phyloP scores from a whole-genome alignment of 768 basidiomycete genomes.

The Hygrocybe coccinea region DNA sequence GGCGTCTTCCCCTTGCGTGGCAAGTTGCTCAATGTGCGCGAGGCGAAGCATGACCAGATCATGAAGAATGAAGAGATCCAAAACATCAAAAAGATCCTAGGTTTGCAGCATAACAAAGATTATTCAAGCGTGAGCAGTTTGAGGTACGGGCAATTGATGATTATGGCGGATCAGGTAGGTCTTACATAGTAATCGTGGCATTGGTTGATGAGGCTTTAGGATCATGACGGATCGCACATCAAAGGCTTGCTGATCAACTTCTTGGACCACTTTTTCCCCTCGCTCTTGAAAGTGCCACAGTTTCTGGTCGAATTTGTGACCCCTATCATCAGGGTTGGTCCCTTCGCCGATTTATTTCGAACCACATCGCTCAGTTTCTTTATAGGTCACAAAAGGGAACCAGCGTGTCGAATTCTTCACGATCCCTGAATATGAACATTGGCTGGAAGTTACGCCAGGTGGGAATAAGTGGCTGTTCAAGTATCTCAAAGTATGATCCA shows the following conservation, averaged over 20 bases:
- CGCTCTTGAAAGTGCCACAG: conserved; percentile 80
- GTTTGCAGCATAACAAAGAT: conserved; percentile 88
- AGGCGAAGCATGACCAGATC: conserved; percentile 92
- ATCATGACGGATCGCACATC: conserved; percentile 99
- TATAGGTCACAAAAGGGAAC: conserved; percentile 71
- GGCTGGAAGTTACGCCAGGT: conserved; percentile 75
- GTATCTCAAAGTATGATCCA: conserved; percentile 88
- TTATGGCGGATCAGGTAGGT: conserved; percentile 98
- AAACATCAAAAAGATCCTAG: conserved; percentile 97
- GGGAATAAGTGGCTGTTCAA: conserved; percentile 84
- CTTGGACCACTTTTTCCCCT: conserved; percentile 94
- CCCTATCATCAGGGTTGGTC: conserved; percentile 86
- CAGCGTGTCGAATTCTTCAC: conserved; percentile 89
- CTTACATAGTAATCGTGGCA: neutral
- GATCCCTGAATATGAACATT: conserved; percentile 92
- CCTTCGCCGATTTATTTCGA: neutral
- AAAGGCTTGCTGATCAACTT: conserved; percentile 99
- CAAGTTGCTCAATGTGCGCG: conserved; percentile 94
- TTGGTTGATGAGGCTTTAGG: conserved; percentile 41
- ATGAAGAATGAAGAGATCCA: conserved; percentile 98
- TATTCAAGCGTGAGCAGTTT: conserved; percentile 65
- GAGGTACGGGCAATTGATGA: conserved; percentile 94
- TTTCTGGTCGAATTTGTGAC: conserved; percentile 99
- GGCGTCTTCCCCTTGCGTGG: conserved; percentile 98
- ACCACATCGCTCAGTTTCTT: neutral